These are phyloP conservation scores for Aeschynomene evenia DNA, from an alignment of 306 rosid species.

Conservation along the genomic window DNA sequence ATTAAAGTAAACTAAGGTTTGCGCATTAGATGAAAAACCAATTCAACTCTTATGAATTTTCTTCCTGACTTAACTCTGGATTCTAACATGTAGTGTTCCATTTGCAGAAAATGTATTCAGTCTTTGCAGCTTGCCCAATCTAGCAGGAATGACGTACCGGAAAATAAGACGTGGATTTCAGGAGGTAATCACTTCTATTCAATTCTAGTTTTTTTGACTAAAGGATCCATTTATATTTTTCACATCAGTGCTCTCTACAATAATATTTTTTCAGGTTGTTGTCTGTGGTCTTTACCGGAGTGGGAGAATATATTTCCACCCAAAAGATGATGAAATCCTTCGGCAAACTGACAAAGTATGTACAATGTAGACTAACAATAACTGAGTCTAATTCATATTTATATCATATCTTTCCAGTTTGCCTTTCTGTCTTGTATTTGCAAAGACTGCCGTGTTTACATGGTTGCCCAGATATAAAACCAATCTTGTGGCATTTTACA, in stretches of 20 bases:
- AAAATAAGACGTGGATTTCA: conserved; percentile 60
- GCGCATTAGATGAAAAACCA: conserved; percentile 12
- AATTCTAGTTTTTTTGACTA: conserved; percentile 22
- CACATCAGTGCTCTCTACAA: conserved; percentile 18
- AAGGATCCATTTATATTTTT: conserved; percentile 14
- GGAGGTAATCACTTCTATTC: conserved; percentile 53
- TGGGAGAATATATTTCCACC: conserved; percentile 87
- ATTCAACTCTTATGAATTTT: conserved; percentile 13
- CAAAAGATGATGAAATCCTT: conserved; percentile 72
- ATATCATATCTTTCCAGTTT: neutral
- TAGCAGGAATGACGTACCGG: conserved; percentile 67
- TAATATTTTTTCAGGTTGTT: conserved; percentile 64
- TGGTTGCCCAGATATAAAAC: too few relatives aligned
- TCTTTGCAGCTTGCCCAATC: conserved; percentile 65
- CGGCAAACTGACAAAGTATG: conserved; percentile 85
- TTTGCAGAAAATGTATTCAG: conserved; percentile 89
- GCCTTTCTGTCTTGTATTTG: too few relatives aligned
- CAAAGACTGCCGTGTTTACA: too few relatives aligned
- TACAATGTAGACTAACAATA: conserved; percentile 33
- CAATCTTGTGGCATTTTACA: too few relatives aligned
- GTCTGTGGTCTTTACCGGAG: conserved; percentile 86
- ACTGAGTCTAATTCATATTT: conserved; percentile 15
- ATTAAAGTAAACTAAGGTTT: conserved; percentile 4
- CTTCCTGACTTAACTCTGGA: neutral
- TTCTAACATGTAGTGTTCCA: conserved; percentile 30